Conservation (phyloP, 306 rosid species). For the Pterocarpus macrocarpus region DNA sequence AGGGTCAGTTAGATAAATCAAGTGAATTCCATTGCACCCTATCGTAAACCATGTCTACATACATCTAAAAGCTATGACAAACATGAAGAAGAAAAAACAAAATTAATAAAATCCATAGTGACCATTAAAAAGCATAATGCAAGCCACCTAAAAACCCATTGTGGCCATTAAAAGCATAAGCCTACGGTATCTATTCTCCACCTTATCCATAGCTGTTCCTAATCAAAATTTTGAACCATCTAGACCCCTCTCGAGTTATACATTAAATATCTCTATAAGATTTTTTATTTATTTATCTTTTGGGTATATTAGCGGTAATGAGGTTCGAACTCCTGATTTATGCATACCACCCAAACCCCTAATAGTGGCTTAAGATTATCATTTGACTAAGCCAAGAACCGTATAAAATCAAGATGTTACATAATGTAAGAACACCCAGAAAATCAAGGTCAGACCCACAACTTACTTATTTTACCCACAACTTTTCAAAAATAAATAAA, state of each 20-base stretch:
- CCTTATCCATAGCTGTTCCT: constrained; percentile 1
- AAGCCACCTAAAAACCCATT: neutral
- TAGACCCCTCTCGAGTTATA: neutral
- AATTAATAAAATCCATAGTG: neutral
- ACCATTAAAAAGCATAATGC: neutral
- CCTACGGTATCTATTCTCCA: constrained; percentile 8
- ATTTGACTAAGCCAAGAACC: constrained; percentile 14
- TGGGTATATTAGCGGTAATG: no score
- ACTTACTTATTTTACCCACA: neutral
- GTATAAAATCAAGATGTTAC: neutral
- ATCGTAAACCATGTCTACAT: neutral
- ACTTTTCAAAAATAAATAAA: neutral
- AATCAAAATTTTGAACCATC: constrained; percentile 14
- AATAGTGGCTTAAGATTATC: neutral
- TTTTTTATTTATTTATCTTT: no score
- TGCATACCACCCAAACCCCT: no score
- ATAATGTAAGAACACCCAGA: constrained; percentile 2
- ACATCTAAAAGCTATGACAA: neutral
- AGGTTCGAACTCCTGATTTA: no score
- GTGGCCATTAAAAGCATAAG: neutral
- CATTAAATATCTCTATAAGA: neutral
- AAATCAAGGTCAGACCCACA: constrained; percentile 28
- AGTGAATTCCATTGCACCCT: neutral
- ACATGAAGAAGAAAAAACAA: neutral
- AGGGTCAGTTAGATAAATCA: neutral